A percentile compares a stretch with the other conserved stretches of the same genome.
These are phyloP conservation scores for Boletus patriciae DNA, from an alignment of 768 basidiomycete genomes.

Conservation along the genomic window DNA sequence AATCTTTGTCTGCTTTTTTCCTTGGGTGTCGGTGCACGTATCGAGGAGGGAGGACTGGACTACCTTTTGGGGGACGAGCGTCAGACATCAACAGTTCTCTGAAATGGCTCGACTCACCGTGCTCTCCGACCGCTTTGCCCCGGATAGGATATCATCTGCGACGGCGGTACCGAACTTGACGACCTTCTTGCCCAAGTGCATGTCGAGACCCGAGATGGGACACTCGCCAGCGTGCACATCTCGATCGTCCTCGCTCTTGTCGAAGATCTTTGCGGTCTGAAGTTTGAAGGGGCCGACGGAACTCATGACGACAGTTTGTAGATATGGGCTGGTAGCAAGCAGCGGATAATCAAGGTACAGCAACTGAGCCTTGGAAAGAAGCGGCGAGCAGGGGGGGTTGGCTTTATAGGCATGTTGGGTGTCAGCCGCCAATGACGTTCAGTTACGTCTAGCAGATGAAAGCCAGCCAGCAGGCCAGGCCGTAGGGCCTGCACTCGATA, in stretches of 20 bases:
- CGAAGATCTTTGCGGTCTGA: not conserved
- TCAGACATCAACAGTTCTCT: not conserved
- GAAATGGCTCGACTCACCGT: not conserved
- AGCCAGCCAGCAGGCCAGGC: not conserved
- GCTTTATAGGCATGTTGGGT: slow-evolving; percentile 2
- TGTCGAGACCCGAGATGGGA: not conserved
- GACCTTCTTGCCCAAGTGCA: not conserved
- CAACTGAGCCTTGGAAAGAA: not conserved
- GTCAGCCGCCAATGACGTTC: slow-evolving; percentile 11
- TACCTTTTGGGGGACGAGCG: not conserved
- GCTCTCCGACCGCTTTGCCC: not conserved
- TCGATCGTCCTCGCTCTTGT: not conserved
- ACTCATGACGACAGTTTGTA: slow-evolving; percentile 1
- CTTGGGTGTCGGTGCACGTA: not conserved
- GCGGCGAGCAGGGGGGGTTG: not conserved
- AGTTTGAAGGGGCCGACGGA: not conserved
- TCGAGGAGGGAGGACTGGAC: slow-evolving; percentile 1
- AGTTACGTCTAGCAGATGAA: not conserved
- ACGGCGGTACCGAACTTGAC: not conserved
- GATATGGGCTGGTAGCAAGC: not conserved
- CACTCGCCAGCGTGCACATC: not conserved
- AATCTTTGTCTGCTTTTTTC: not conserved
- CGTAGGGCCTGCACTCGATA: too few relatives aligned
- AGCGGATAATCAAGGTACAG: not conserved
- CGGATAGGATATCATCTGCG: not conserved